These are phyloP conservation scores for Botrytis hyacinthi DNA, from an alignment of 2,329 filamentous ascomycete genomes.

Conservation along the genomic window DNA sequence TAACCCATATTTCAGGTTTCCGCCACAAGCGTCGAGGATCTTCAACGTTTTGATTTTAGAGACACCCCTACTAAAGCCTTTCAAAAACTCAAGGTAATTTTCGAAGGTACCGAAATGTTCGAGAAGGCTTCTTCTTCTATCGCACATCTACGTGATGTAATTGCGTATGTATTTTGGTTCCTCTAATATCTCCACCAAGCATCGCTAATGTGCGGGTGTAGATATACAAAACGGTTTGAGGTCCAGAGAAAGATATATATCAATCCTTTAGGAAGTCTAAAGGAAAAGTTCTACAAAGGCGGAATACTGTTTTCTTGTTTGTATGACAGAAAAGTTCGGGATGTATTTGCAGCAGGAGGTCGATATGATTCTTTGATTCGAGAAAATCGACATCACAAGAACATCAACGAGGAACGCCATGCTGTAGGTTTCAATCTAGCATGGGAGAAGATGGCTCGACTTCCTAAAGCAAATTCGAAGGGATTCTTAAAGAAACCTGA, in stretches of 20 bases:
- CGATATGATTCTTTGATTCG: slow-evolving; percentile 88
- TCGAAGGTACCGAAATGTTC: slow-evolving; percentile 63
- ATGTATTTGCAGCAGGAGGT: slow-evolving; percentile 90
- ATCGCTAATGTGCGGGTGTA: neutral
- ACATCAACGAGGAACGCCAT: slow-evolving; percentile 64
- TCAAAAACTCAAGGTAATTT: slow-evolving; percentile 56
- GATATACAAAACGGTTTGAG: slow-evolving; percentile 70
- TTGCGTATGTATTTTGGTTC: slow-evolving; percentile 44
- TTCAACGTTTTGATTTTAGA: slow-evolving; percentile 88
- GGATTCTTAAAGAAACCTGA: slow-evolving; percentile 68
- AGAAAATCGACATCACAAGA: slow-evolving; percentile 72
- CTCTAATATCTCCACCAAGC: neutral
- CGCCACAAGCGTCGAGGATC: slow-evolving; percentile 84
- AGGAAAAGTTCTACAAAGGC: slow-evolving; percentile 84
- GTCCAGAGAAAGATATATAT: slow-evolving; percentile 78
- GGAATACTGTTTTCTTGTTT: slow-evolving; percentile 89
- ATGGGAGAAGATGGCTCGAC: slow-evolving; percentile 69
- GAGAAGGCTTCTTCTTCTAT: slow-evolving; percentile 75
- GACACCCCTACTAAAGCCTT: slow-evolving; percentile 58
- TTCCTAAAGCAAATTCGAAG: slow-evolving; percentile 50
- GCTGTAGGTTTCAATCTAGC: slow-evolving; percentile 91
- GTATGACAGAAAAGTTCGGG: slow-evolving; percentile 77
- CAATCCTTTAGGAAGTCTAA: slow-evolving; percentile 80
- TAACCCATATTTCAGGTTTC: slow-evolving; percentile 43
- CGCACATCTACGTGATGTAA: slow-evolving; percentile 75